Evolutionary conservation across 1,139 yeast genomes (phyloP).

Genomic region (Zygosaccharomyces pseudobailii): DNA sequence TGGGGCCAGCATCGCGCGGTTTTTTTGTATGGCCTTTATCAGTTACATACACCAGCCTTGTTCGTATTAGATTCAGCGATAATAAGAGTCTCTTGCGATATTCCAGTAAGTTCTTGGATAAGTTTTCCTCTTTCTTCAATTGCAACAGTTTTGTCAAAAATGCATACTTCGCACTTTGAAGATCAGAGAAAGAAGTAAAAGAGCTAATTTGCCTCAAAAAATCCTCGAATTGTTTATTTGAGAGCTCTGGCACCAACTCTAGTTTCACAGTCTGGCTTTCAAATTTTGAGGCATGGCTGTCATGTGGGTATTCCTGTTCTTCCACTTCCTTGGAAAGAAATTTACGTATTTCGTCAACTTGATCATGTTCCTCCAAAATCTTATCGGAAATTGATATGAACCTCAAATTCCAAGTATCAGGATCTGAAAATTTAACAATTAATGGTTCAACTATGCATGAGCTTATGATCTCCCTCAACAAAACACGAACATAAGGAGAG

Average conservation of each 20-base stretch:
- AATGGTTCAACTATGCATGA: conserved; percentile 53
- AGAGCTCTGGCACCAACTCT: conserved; percentile 23
- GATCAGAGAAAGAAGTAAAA: conserved; percentile 12
- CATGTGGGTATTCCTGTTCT: conserved; percentile 20
- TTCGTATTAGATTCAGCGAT: conserved; percentile 35
- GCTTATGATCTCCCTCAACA: conserved; percentile 62
- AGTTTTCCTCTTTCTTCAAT: conserved; percentile 10
- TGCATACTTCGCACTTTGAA: conserved; percentile 19
- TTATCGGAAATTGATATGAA: conserved; percentile 60
- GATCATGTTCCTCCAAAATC: conserved; percentile 66
- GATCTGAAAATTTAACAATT: conserved; percentile 55
- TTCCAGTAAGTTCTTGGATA: conserved; percentile 20
- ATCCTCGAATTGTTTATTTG: conserved; percentile 25
- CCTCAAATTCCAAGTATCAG: conserved; percentile 71
- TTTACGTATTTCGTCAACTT: conserved; percentile 67
- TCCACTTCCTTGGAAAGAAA: conserved; percentile 42
- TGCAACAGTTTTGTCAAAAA: conserved; percentile 18
- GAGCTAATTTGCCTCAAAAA: conserved; percentile 23
- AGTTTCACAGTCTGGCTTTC: conserved; percentile 14
- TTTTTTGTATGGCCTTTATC: conserved; percentile 28
- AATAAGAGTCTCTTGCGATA: conserved; percentile 35
- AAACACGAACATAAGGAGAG: conserved; percentile 45
- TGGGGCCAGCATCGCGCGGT: conserved; percentile 27
- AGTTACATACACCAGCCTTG: conserved; percentile 23
- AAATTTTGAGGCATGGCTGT: background rate